Percentiles rank a stretch among this genome's conserved stretches.
Evolutionary conservation across 2,329 filamentous ascomycete species (phyloP).

Genomic region (Penicillium nordicum): DNA sequence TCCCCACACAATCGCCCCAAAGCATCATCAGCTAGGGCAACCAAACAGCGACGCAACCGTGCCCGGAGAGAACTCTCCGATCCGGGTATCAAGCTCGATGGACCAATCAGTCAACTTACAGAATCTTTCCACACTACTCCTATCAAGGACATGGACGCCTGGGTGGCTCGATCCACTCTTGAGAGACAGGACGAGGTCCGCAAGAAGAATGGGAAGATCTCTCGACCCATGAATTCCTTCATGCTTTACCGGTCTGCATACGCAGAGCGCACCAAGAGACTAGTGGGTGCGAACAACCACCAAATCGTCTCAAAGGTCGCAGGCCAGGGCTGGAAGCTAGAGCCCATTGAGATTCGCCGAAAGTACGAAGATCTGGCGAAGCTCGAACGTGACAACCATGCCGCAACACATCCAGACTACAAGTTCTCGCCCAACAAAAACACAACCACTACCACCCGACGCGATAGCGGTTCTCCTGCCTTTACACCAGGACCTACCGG

Average conservation of each 20-base stretch:
- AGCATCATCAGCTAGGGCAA: constrained; percentile 5
- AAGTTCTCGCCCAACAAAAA: constrained; percentile 86
- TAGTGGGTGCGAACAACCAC: constrained; percentile 83
- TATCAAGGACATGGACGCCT: constrained; percentile 73
- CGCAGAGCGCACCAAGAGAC: constrained; percentile 78
- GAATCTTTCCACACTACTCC: constrained; percentile 49
- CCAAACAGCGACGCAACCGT: constrained; percentile 5
- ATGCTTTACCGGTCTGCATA: constrained; percentile 96
- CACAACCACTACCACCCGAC: constrained; percentile 41
- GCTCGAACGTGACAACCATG: constrained; percentile 79
- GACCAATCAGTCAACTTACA: constrained; percentile 30
- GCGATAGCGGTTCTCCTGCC: constrained; percentile 3
- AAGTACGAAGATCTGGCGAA: constrained; percentile 76
- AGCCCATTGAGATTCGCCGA: constrained; percentile 67
- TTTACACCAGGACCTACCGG: not conserved
- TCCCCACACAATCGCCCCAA: constrained; percentile 11
- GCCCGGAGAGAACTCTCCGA: constrained; percentile 13
- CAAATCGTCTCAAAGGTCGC: constrained; percentile 87
- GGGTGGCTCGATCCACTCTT: constrained; percentile 69
- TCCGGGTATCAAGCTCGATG: constrained; percentile 10
- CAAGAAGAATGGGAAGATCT: constrained; percentile 72
- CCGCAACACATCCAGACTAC: constrained; percentile 81
- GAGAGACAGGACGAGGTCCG: constrained; percentile 63
- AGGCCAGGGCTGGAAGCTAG: constrained; percentile 79
- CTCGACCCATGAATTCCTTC: constrained; percentile 95